phyloP scores from a whole-genome alignment of 345 rosid genomes.

The Euphorbia pulcherrima region DNA sequence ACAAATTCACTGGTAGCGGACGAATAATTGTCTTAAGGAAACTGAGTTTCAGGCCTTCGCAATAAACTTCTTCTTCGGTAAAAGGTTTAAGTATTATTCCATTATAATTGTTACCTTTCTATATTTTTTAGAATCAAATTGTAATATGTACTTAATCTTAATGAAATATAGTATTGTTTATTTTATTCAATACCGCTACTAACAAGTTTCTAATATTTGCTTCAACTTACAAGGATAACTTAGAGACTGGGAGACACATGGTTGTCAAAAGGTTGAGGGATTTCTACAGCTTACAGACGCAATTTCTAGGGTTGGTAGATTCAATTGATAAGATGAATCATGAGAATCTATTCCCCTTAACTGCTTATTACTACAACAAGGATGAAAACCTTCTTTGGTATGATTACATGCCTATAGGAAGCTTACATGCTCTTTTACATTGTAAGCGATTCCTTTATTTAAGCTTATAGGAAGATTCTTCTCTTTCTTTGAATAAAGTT shows the following conservation, averaged over 20 bases:
- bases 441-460: not conserved
- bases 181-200: conserved; percentile 44
- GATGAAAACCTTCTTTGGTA: not conserved
- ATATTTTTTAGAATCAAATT: too few species aligned
- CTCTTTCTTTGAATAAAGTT: too few species aligned
- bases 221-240: conserved; percentile 46
- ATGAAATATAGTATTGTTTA: too few species aligned
- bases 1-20: too few species aligned
- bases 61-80: too few species aligned
- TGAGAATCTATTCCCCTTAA: conserved; percentile 14
- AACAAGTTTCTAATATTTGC: conserved; percentile 44
- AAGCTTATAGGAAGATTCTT: too few species aligned
- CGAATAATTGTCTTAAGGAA: too few species aligned
- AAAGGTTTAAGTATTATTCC: too few species aligned
- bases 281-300: conserved; percentile 29
- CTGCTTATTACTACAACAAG: not conserved
- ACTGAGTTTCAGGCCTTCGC: too few species aligned
- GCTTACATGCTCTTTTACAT: not conserved
- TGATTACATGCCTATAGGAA: not conserved
- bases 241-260: conserved; percentile 33
- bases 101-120: too few species aligned
- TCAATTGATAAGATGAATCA: conserved; percentile 39
- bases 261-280: conserved; percentile 53
- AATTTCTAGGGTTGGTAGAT: conserved; percentile 38
- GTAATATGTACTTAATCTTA: too few species aligned